These are phyloP conservation scores for Carnegiea gigantea DNA, from an alignment of 179 eudicot species.

Conservation along the genomic window DNA sequence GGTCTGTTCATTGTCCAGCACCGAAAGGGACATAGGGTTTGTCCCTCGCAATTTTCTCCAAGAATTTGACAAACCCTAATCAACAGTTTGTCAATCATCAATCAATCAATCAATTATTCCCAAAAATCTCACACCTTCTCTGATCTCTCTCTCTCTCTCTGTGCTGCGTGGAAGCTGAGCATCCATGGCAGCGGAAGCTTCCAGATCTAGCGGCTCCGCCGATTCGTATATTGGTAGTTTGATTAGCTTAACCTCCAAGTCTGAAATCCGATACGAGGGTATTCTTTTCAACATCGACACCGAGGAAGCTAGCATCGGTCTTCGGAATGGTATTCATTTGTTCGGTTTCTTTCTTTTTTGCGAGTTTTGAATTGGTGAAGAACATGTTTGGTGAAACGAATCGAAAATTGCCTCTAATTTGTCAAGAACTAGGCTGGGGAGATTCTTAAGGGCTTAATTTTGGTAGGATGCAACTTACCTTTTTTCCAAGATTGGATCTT, in stretches of 20 bases:
- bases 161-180: neutral
- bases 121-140: neutral
- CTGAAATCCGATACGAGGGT: conserved; percentile 68
- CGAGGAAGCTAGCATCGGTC: conserved; percentile 55
- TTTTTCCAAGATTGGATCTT: conserved; percentile 9
- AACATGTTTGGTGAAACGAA: neutral
- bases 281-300: conserved; percentile 45
- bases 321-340: conserved; percentile 44
- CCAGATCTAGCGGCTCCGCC: conserved; percentile 33
- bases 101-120: neutral
- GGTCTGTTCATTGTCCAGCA: conserved; percentile 6
- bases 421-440: too few species aligned
- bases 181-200: conserved; percentile 34
- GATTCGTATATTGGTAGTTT: conserved; percentile 57
- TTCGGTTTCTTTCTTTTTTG: neutral
- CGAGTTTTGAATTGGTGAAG: neutral
- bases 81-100: neutral
- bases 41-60: conserved; percentile 6
- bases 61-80: neutral
- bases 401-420: neutral
- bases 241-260: conserved; percentile 56
- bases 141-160: conserved; percentile 13
- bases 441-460: too few species aligned
- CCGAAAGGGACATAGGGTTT: conserved; percentile 17
- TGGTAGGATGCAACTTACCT: too few species aligned